phyloP scores from a whole-genome alignment of 306 rosid genomes.

The Urtica urens region DNA sequence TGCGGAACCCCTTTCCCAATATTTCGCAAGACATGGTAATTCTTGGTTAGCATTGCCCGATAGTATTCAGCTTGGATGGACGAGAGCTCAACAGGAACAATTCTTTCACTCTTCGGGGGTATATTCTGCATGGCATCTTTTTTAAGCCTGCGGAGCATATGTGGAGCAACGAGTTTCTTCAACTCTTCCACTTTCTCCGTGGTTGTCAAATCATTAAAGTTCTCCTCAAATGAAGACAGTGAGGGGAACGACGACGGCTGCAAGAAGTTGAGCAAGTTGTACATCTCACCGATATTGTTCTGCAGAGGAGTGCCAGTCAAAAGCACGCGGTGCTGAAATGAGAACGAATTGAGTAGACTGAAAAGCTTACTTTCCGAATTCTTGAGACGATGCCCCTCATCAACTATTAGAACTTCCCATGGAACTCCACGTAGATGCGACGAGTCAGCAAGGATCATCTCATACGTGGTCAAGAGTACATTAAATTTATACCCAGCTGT shows the following conservation, averaged over 20 bases:
- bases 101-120: conserved; percentile 98
- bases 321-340: conserved; percentile 92
- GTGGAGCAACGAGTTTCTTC: conserved; percentile 98
- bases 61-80: conserved; percentile 99
- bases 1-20: conserved; percentile 96
- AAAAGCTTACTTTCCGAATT: conserved; percentile 97
- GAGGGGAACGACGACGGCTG: conserved; percentile 99
- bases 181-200: conserved; percentile 93
- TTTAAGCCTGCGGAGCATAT: conserved; percentile 98
- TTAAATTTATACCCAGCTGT: conserved; percentile 76
- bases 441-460: conserved; percentile 96
- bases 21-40: conserved; percentile 86
- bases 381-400: conserved; percentile 95
- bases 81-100: conserved; percentile 98
- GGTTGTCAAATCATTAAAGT: conserved; percentile 86
- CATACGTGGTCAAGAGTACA: conserved; percentile 91
- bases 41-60: conserved; percentile 98
- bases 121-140: conserved; percentile 98
- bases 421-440: conserved; percentile 94
- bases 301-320: conserved; percentile 99
- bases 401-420: conserved; percentile 99
- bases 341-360: conserved; percentile 86
- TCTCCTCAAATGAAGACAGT: conserved; percentile 83
- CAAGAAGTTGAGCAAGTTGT: conserved; percentile 92
- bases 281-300: conserved; percentile 98